Percentiles rank a stretch among this genome's conserved stretches.
Evolutionary conservation across 768 basidiomycete species (phyloP).

Genomic region (Dendrothele bispora): DNA sequence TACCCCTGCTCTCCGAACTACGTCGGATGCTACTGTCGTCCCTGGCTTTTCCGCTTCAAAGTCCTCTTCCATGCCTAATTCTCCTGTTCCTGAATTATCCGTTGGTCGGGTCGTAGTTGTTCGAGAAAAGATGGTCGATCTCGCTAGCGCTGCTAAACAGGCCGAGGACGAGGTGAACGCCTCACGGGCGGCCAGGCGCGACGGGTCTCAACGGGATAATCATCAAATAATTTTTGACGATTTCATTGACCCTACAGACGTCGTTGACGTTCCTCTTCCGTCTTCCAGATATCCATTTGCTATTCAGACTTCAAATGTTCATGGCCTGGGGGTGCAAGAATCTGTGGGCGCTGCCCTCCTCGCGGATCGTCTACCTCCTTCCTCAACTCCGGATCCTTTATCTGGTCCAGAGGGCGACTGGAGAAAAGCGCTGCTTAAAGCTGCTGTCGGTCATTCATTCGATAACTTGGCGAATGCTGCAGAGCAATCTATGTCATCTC

Average conservation of each 20-base stretch:
- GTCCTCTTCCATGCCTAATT: conserved; percentile 34
- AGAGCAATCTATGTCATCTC: neutral
- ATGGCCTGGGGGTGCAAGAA: conserved; percentile 72
- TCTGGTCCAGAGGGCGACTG: conserved; percentile 65
- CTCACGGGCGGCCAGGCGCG: conserved; percentile 48
- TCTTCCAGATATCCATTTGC: conserved; percentile 70
- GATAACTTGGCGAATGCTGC: conserved; percentile 33
- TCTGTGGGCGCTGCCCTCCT: conserved; percentile 75
- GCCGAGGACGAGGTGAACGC: conserved; percentile 71
- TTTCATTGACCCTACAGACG: conserved; percentile 82
- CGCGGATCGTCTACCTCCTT: conserved; percentile 71
- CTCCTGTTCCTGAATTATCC: conserved; percentile 39
- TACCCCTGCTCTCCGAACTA: conserved; percentile 57
- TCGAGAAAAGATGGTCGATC: conserved; percentile 76
- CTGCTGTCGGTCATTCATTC: conserved; percentile 79
- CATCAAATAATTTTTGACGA: conserved; percentile 43
- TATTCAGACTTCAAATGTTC: conserved; percentile 71
- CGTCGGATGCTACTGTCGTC: conserved; percentile 61
- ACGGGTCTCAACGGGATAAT: conserved; percentile 35
- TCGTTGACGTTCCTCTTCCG: conserved; percentile 75
- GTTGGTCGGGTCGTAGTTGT: conserved; percentile 77
- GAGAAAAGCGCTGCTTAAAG: conserved; percentile 72
- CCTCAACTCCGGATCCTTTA: conserved; percentile 59
- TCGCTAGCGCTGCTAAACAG: conserved; percentile 69
- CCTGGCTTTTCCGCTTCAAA: conserved; percentile 42